These are phyloP conservation scores for Rhynchospora pubera DNA, from an alignment of 176 grass and related monocot species.

Conservation along the genomic window DNA sequence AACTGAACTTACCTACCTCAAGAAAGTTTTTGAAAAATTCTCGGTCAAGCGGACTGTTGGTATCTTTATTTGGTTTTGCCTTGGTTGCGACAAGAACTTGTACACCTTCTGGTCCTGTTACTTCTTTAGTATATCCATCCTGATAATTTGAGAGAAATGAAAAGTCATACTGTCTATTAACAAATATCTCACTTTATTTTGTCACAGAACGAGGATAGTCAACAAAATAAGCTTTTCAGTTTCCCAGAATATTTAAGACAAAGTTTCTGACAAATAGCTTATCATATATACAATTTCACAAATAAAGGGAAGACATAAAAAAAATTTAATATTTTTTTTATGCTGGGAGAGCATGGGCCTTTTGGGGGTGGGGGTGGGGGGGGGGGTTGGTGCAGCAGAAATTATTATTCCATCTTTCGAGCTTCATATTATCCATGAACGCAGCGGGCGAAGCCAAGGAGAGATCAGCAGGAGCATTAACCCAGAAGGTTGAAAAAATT, in stretches of 20 bases:
- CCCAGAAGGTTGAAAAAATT: not conserved
- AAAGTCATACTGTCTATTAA: not conserved
- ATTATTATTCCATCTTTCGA: not conserved
- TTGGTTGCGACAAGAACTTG: slow-evolving; percentile 41
- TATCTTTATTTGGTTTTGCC: slow-evolving; percentile 55
- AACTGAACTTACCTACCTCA: slow-evolving; percentile 28
- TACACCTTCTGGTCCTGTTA: slow-evolving; percentile 36
- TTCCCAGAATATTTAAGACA: not conserved
- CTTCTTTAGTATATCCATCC: slow-evolving; percentile 82
- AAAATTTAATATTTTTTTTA: too few relatives aligned
- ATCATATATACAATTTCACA: not conserved
- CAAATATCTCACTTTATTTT: not conserved
- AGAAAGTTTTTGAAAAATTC: slow-evolving; percentile 58
- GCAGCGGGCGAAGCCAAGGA: not conserved
- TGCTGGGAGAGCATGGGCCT: not conserved
- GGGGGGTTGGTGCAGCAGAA: not conserved
- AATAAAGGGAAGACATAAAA: not conserved
- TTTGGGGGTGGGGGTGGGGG: not conserved
- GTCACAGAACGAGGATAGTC: not conserved
- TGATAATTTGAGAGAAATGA: slow-evolving; percentile 8
- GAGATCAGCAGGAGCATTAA: not conserved
- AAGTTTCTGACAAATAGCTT: not conserved
- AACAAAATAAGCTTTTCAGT: not conserved
- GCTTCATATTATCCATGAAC: not conserved
- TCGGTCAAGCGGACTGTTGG: slow-evolving; percentile 37